Base-by-base conservation (phyloP, 2,329 filamentous ascomycete species). In the Aspergillus amoenus region DNA sequence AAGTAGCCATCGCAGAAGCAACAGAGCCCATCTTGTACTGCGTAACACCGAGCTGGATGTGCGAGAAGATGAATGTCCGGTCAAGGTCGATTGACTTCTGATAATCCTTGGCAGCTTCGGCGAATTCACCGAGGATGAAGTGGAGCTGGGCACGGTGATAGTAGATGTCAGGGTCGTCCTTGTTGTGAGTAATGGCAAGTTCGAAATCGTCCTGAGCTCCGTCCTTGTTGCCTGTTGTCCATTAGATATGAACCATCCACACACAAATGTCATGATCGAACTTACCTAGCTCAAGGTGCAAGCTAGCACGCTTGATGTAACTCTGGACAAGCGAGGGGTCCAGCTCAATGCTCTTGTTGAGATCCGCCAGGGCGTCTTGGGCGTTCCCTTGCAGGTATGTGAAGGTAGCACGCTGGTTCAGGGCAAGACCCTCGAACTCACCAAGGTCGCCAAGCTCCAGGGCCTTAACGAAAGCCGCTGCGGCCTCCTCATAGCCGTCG, bases 11-110 rank as follows among this genome's bases (percentile, higher is more conserved):
- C 46, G 93, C 96, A 8, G 93, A 97, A 7, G 94, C 94, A 57
- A 99, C 90, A 30, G 91, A 96, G 66, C 94, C 94, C 89, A 97
- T 95, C 87, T 99, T 99, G 83, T 99, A 99, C 78, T 99, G 94
- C 49, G 94, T 99, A 52, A 99, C 94, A 75, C 94, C 94, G 43
- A 99, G 90, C 78, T 99, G 94, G 70, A 99, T 99, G 79, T 99
- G 94, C 7, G 93, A 97, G 84, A 96, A 99, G 80, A 99, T 99
- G 78, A 99, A 99, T 66, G 91, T 88, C 66, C 87, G 85, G 81
- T 99, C 94, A 30, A 99, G 84, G 68, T 99, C 94, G 70, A 99
- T 99, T 3, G 94, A 97, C 80, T 96, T 97, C 76, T 99, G 94
- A 80, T 99, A 99, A 79, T 99, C 94, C 80, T 95, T 96, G 59